Conservation (phyloP, 2,329 filamentous ascomycete genomes). For the Graphilbum sp. region DNA sequence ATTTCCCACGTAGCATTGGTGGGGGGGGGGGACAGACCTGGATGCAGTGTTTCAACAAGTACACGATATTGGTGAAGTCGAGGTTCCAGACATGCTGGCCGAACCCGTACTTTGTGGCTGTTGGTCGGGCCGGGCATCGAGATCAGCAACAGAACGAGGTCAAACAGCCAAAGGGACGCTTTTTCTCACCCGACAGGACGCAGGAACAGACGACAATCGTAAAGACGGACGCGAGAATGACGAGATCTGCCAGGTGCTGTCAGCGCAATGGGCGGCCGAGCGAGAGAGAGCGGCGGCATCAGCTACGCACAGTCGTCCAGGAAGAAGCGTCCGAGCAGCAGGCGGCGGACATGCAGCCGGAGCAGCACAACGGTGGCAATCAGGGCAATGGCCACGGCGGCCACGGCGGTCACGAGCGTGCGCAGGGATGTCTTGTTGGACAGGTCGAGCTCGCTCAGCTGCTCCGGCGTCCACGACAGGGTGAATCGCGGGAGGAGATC, state of each 20-base stretch:
- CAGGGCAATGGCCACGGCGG: conserved; percentile 9
- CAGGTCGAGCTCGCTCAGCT: conserved; percentile 10
- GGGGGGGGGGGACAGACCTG: not conserved
- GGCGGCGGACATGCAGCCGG: conserved; percentile 9
- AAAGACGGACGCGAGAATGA: conserved; percentile 11
- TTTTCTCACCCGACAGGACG: conserved; percentile 6
- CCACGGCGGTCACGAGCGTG: conserved; percentile 6
- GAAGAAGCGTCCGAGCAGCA: conserved; percentile 10
- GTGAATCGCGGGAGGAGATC: not conserved
- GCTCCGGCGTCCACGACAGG: conserved; percentile 3
- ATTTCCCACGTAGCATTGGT: not conserved
- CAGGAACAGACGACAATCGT: conserved; percentile 10
- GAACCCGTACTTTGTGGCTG: conserved; percentile 10
- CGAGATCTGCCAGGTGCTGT: not conserved
- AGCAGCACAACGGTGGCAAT: conserved; percentile 9
- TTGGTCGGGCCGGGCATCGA: not conserved
- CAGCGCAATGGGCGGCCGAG: too few relatives aligned
- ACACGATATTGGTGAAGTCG: conserved; percentile 6
- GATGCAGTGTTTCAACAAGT: conserved; percentile 8
- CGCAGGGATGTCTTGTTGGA: conserved; percentile 9
- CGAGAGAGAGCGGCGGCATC: too few relatives aligned
- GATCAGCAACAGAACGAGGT: not conserved
- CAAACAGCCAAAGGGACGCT: too few relatives aligned
- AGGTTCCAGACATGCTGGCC: conserved; percentile 15
- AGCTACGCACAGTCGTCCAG: conserved; percentile 9